Base-by-base conservation (phyloP, 208 protist genomes). In the Trypanosoma theileri region DNA sequence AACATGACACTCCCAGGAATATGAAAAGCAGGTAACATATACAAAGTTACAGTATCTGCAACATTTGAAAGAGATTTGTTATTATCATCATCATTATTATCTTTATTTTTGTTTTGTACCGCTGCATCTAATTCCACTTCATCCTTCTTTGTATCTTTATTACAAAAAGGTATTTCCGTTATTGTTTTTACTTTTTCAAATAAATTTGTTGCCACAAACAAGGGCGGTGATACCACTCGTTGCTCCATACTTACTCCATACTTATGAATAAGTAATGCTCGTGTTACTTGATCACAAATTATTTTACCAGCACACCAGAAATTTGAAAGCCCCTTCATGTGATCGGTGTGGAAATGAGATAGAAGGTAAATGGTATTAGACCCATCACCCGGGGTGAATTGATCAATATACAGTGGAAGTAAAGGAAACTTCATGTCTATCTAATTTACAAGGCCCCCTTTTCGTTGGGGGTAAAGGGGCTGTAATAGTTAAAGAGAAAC, bases 321-420 rank as follows among this genome's bases (percentile, higher is more conserved):
- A 22, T 59, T 62, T 44, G 75, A 82, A 26, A 97, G 73, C 0
- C 92, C 92, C 44, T 77, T 81, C 79, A 91, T 91, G 77, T 97
- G 92, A 57, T 97, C 92, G 0, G 88, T 88, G 79, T 97, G 92
- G 54, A 94, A 94, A 69, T 97, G 92, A 1, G 86, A 90, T 7
- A 97, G 77, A 17, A 94, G 64, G 53, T 84, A 92, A 22, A 80
- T 17, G 0, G 71, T 46, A 54, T 46, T 24, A 4, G 31, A 22
- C n/a, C 31, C 13, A 41, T 45, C 41, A 7, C 69, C 41, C 45
- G 53, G 17, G 58, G 71, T 22, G 60, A 89, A 89, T 44, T 77
- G 74, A 46, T 92, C 86, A 19, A 92, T 77, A 59, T 81, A 74
- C 16, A 92, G 26, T 6, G 80, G 80, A 50, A 89, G 65, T 13